Conservation (phyloP, 2,329 filamentous ascomycete species). For the Verticillium zaregamsianum region DNA sequence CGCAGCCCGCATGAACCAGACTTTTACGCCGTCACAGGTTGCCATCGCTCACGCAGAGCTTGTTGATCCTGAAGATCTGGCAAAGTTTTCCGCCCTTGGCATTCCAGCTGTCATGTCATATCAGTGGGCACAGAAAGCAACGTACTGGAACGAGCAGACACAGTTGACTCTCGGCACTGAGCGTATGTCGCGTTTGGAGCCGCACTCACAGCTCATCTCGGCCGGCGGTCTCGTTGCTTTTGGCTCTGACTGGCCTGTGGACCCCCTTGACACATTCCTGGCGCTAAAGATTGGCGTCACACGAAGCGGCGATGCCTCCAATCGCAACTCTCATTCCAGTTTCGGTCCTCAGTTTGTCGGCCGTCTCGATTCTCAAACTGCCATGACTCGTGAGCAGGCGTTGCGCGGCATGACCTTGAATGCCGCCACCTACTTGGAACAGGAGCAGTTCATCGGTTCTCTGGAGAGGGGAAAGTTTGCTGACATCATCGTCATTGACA, state of each 20-base stretch:
- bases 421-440: constrained; percentile 16
- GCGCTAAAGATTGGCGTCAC: constrained; percentile 21
- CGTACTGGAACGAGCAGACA: constrained; percentile 8
- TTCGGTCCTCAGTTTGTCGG: constrained; percentile 13
- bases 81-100: constrained; percentile 17
- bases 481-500: constrained; percentile 18
- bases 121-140: constrained; percentile 18
- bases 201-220: constrained; percentile 14
- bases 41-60: constrained; percentile 21
- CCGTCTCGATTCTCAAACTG: no score
- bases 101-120: constrained; percentile 20
- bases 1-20: constrained; percentile 18
- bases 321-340: constrained; percentile 18
- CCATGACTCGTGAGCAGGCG: constrained; percentile 14
- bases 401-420: not conserved
- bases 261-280: constrained; percentile 21
- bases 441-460: constrained; percentile 18
- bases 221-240: constrained; percentile 11
- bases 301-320: constrained; percentile 18
- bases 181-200: constrained; percentile 21
- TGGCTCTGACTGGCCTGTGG: constrained; percentile 23
- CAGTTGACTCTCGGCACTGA: constrained; percentile 16
- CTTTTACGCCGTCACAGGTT: constrained; percentile 5
- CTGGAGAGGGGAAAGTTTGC: constrained; percentile 20
- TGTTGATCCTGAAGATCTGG: constrained; percentile 17